Conservation (phyloP, 768 basidiomycete genomes). For the Daedaleopsis sinensis region DNA sequence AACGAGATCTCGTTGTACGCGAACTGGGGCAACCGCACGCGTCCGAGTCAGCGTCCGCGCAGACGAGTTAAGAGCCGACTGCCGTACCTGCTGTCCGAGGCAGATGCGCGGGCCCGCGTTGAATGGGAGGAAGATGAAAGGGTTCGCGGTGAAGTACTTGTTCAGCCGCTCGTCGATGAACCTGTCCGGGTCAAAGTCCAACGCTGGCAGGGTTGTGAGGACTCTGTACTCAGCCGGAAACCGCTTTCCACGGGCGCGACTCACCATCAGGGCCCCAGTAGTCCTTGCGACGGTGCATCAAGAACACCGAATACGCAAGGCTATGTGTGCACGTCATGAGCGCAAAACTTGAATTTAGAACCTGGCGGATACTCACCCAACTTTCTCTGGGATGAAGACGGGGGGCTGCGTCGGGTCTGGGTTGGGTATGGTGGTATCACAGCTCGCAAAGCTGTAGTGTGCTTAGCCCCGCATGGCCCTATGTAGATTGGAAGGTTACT, state of each 20-base stretch:
- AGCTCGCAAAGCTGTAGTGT: constrained; percentile 21
- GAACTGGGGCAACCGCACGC: constrained; percentile 35
- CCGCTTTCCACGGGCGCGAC: background rate
- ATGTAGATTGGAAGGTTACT: background rate
- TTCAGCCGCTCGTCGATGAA: constrained; percentile 61
- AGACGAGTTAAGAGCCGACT: too few species aligned
- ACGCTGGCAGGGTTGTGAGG: constrained; percentile 22
- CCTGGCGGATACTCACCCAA: constrained; percentile 27
- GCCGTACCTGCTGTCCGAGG: too few species aligned
- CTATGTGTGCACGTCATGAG: constrained; percentile 4
- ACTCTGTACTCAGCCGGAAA: background rate
- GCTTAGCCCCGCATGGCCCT: background rate
- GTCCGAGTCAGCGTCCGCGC: too few species aligned
- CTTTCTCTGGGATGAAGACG: constrained; percentile 31
- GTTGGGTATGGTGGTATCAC: constrained; percentile 27
- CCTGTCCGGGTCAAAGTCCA: constrained; percentile 63
- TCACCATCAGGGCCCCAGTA: constrained; percentile 51
- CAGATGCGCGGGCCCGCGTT: too few species aligned
- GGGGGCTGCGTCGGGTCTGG: constrained; percentile 29
- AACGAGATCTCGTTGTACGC: constrained; percentile 60
- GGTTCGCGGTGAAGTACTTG: constrained; percentile 57
- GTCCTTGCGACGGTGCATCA: constrained; percentile 40
- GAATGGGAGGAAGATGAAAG: too few species aligned
- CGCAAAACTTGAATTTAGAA: too few species aligned
- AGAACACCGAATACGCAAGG: constrained; percentile 30